phyloP scores from a whole-genome alignment of 2,329 filamentous ascomycete species.

The Botrytis paeoniae region DNA sequence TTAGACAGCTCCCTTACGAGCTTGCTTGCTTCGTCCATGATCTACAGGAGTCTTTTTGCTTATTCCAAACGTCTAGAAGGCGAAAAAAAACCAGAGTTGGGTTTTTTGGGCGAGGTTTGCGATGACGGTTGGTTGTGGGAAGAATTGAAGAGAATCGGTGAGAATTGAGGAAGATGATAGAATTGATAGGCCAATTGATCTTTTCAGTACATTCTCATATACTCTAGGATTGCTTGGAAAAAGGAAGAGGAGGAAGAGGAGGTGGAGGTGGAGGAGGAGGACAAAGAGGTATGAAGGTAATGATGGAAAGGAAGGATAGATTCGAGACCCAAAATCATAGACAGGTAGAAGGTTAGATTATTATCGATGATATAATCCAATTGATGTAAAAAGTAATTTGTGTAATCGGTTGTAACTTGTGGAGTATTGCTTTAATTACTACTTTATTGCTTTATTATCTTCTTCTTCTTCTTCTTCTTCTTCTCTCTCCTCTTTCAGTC shows the following conservation, averaged over 20 bases:
- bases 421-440: neutral
- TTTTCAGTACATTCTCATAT: neutral
- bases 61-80: neutral
- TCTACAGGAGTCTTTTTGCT: slow-evolving; percentile 3
- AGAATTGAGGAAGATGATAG: neutral
- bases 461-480: neutral
- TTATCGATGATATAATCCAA: neutral
- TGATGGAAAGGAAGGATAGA: neutral
- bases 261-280: too few relatives aligned
- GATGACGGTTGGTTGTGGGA: neutral
- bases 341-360: neutral
- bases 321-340: neutral
- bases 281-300: neutral
- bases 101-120: neutral
- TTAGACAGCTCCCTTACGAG: slow-evolving; percentile 37
- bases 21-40: slow-evolving; percentile 50
- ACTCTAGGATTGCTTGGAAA: neutral
- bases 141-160: neutral
- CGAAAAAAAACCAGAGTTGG: neutral
- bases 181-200: neutral
- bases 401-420: neutral
- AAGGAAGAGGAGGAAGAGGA: neutral
- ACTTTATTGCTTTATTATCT: neutral
- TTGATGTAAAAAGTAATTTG: neutral
- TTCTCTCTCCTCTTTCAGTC: neutral